Conservation (phyloP, 768 basidiomycete species). For the Lentinus tigrinus region DNA sequence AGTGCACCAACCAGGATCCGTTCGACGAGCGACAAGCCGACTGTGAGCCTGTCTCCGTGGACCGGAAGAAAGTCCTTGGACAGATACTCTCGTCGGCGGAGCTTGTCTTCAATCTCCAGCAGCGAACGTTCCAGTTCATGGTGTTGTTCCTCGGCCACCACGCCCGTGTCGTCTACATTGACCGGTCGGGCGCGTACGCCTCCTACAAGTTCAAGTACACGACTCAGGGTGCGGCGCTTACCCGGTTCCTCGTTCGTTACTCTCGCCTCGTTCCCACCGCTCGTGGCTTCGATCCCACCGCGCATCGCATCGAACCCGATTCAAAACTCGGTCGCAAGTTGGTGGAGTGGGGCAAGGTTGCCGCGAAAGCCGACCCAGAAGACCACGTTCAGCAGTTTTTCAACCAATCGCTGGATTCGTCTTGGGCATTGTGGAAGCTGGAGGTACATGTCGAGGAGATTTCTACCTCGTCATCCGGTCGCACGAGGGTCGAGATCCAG, state of each 20-base stretch:
- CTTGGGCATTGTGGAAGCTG: not conserved
- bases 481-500: no score
- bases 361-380: no score
- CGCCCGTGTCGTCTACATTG: not conserved
- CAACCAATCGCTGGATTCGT: not conserved
- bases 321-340: not conserved
- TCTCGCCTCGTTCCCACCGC: not conserved
- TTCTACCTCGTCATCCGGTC: not conserved
- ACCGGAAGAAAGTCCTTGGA: not conserved
- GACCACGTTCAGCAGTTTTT: not conserved
- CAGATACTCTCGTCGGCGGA: not conserved
- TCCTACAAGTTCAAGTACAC: not conserved
- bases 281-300: conserved; percentile 3
- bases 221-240: not conserved
- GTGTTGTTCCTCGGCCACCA: not conserved
- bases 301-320: not conserved
- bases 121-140: not conserved
- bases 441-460: not conserved
- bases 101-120: not conserved
- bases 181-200: not conserved
- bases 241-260: not conserved
- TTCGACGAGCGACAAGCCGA: not conserved
- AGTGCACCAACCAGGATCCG: not conserved
- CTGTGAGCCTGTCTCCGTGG: not conserved
- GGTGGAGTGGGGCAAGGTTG: not conserved